Conservation (phyloP, 208 protist species). For the Trypanosoma mega region DNA sequence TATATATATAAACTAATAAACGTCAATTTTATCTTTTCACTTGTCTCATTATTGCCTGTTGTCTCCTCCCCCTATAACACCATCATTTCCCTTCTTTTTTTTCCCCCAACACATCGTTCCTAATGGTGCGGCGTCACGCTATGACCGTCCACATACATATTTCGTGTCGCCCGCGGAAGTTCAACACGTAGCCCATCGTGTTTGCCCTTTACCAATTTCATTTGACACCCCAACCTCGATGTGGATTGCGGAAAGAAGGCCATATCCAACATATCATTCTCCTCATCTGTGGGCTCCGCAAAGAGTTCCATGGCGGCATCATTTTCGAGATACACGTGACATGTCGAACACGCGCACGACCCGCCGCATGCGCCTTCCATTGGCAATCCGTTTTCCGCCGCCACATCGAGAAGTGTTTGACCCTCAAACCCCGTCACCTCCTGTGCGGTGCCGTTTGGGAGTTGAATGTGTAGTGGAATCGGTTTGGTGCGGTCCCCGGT, state of each 20-base stretch:
- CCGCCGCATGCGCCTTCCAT: conserved; percentile 96
- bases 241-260: conserved; percentile 87
- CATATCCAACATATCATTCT: conserved; percentile 92
- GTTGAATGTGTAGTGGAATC: conserved; percentile 52
- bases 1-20: conserved; percentile 5
- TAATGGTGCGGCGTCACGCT: conserved; percentile 74
- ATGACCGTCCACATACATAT: conserved; percentile 93
- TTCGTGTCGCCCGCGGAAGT: conserved; percentile 85
- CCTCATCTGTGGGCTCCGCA: conserved; percentile 92
- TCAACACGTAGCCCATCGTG: conserved; percentile 77
- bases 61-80: conserved; percentile 6
- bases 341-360: conserved; percentile 97
- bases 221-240: conserved; percentile 88
- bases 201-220: conserved; percentile 61
- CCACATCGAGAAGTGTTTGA: conserved; percentile 93
- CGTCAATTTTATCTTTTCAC: conserved; percentile 1
- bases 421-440: conserved; percentile 84
- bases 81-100: background rate
- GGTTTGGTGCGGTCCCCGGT: conserved; percentile 56
- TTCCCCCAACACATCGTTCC: background rate
- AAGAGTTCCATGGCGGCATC: conserved; percentile 85
- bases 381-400: conserved; percentile 92
- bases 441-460: conserved; percentile 57
- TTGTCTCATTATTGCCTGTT: conserved; percentile 13
- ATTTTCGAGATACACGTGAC: conserved; percentile 95